A percentile compares a stretch with the other conserved stretches of the same genome.
Evolutionary conservation across 306 rosid genomes (phyloP).

Genomic region (Vachellia pachyceras): DNA sequence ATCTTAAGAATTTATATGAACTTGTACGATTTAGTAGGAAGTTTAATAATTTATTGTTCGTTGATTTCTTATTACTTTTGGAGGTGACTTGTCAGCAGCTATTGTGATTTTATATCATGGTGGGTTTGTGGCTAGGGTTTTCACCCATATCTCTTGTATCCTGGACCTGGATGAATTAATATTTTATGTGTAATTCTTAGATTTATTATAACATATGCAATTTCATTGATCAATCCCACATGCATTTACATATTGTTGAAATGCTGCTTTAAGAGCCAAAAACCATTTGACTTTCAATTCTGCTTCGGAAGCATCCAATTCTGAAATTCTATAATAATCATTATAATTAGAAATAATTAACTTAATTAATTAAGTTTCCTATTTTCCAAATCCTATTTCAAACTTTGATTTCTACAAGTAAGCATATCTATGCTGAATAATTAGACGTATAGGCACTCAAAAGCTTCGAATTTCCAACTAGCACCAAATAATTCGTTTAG

Average conservation of each 20-base stretch:
- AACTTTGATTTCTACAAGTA: background rate
- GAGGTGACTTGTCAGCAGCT: no score
- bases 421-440: background rate
- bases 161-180: no score
- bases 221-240: background rate
- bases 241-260: background rate
- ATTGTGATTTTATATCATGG: no score
- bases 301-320: background rate
- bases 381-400: conserved; percentile 34
- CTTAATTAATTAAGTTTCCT: background rate
- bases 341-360: conserved; percentile 2
- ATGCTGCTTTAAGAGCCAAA: background rate
- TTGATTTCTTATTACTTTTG: no score
- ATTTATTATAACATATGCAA: no score
- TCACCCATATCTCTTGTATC: no score
- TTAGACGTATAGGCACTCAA: no score
- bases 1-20: no score
- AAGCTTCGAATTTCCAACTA: background rate
- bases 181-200: no score
- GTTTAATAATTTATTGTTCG: no score
- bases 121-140: no score
- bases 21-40: no score
- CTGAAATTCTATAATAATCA: background rate
- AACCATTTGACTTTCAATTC: background rate
- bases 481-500: background rate